Evolutionary conservation across 768 basidiomycete species (phyloP), one percentile per base, ranked within the genome.

Genomic region (Candolleomyces aberdarensis): DNA sequence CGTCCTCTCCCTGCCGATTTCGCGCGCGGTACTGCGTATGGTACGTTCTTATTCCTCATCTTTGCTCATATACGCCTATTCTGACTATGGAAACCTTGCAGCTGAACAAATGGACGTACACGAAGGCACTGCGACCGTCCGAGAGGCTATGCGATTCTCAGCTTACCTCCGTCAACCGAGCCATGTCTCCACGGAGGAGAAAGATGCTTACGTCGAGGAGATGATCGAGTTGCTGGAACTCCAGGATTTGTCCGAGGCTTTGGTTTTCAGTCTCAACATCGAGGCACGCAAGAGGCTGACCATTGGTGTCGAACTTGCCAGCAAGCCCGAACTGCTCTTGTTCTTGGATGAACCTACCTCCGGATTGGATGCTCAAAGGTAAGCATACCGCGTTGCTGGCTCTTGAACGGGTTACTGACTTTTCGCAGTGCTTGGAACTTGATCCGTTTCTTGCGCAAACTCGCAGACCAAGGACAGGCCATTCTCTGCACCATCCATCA

Each of bases 401-500:
- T 15, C 8, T 39, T 8, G 11, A 32, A 36, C 13, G 22, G 29
- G 53, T 19, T 0, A 47, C 8, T 64, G 67, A 58, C 58, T 68
- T 43, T 84, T 61, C 32, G 78, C 79, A 88, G 86, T 57, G 91
- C 92, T 3, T 92, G 89, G 89, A 88, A 89, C 67, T 75, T 94
- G 31, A 83, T 92, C 31, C 86, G 89, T 46, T 91, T 95, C 83
- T 71, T 94, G 52, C 79, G 88, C 14, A 92, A 93, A 69, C 84
- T 95, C 47, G 91, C 92, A 10, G 85, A 90, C 64, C 85, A 87
- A 65, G 94, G 94, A 11, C 92, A 94, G 67, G 90, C 92, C 47
- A 95, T 95, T 66, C 81, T 96, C 11, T 94, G 92, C 74, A 96
- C 91, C 3, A 93, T 95, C 65, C 92, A 94, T 64, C 93, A 94